Evolutionary conservation across 768 basidiomycete genomes (phyloP).

Genomic region (Baorangia bicolor): DNA sequence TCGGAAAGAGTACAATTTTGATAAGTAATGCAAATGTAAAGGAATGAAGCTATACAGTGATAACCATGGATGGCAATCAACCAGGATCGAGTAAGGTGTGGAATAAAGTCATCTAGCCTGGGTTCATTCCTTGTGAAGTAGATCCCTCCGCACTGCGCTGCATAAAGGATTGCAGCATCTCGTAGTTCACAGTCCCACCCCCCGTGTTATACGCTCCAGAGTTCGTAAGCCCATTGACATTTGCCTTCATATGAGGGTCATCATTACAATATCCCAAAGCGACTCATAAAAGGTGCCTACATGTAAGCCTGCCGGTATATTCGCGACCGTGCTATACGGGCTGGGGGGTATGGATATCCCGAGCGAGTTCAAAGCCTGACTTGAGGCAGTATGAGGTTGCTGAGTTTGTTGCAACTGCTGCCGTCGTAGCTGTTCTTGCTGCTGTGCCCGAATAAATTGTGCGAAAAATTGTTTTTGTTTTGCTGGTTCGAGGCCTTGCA

Average conservation of each 20-base stretch:
- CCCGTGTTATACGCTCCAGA: conserved; percentile 25
- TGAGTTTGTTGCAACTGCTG: conserved; percentile 27
- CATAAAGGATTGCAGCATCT: conserved; percentile 49
- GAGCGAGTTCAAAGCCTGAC: conserved; percentile 16
- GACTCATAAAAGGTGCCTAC: conserved; percentile 10
- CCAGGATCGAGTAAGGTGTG: neutral
- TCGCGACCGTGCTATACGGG: conserved; percentile 4
- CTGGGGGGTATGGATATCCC: conserved; percentile 11
- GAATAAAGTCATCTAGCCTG: conserved; percentile 9
- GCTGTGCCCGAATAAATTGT: conserved; percentile 15
- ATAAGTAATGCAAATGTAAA: conserved; percentile 11
- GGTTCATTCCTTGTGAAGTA: conserved; percentile 18
- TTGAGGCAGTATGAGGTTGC: conserved; percentile 11
- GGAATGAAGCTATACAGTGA: conserved; percentile 6
- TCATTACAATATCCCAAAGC: neutral
- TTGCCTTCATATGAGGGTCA: conserved; percentile 10
- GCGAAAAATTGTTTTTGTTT: conserved; percentile 21
- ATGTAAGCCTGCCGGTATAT: conserved; percentile 16
- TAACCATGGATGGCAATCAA: neutral
- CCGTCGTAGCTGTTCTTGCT: conserved; percentile 23
- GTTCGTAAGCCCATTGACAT: conserved; percentile 2
- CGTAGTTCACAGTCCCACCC: conserved; percentile 33
- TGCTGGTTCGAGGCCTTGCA: conserved; percentile 26
- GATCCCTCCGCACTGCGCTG: conserved; percentile 38
- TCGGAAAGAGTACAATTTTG: neutral